phyloP scores from a whole-genome alignment of 2,329 filamentous ascomycete species.

The Ophiognomonia clavigignenti-juglandacearum region DNA sequence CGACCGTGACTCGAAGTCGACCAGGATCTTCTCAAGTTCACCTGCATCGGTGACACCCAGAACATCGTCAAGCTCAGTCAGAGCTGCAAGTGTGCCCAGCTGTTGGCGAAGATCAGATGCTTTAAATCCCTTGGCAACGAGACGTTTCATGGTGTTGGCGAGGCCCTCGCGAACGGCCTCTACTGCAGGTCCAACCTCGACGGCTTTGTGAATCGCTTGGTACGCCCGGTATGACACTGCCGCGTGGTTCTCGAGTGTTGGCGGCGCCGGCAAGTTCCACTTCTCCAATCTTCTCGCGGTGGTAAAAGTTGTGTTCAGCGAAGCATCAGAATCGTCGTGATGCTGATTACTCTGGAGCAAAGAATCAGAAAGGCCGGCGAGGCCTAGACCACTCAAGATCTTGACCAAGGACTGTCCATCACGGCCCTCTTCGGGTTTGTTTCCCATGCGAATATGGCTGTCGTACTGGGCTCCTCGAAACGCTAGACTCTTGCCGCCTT shows the following conservation, averaged over 20 bases:
- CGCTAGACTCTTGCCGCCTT: conserved; percentile 80
- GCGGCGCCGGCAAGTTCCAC: conserved; percentile 82
- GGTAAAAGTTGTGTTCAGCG: conserved; percentile 68
- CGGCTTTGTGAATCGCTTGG: conserved; percentile 68
- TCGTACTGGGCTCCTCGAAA: conserved; percentile 91
- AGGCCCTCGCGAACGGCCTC: conserved; percentile 60
- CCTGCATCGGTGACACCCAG: conserved; percentile 54
- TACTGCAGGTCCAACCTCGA: conserved; percentile 48
- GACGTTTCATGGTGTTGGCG: conserved; percentile 51
- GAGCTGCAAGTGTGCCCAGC: conserved; percentile 60
- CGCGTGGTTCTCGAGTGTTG: conserved; percentile 54
- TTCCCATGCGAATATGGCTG: conserved; percentile 65
- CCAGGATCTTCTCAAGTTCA: conserved; percentile 58
- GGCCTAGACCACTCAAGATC: conserved; percentile 73
- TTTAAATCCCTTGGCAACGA: conserved; percentile 45
- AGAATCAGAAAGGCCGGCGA: conserved; percentile 80
- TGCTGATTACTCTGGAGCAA: conserved; percentile 65
- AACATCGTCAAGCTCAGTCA: conserved; percentile 79
- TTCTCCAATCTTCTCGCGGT: conserved; percentile 80
- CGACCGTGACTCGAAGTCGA: conserved; percentile 59
- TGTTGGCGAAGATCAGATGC: conserved; percentile 49
- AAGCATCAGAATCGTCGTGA: conserved; percentile 50
- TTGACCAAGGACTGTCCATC: conserved; percentile 69
- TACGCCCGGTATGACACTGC: conserved; percentile 75
- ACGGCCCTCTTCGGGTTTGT: conserved; percentile 45